Conservation (phyloP, 1,284 basidiomycete genomes). For the Phylloboletellus chloephorus region DNA sequence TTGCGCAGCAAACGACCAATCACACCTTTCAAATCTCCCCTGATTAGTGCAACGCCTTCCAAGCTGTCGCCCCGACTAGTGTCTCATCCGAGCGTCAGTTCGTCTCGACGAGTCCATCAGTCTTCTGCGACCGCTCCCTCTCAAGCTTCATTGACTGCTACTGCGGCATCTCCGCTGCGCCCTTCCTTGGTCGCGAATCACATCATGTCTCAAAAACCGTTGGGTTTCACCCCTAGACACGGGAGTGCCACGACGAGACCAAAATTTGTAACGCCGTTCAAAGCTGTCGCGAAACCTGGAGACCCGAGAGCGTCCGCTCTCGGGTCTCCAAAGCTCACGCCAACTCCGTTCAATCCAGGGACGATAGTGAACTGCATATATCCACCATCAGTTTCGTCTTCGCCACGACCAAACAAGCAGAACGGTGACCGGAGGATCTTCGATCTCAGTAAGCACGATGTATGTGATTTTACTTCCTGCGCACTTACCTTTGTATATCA, state of each 20-base stretch:
- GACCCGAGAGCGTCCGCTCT: slow-evolving; percentile 6
- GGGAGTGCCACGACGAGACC: slow-evolving; percentile 29
- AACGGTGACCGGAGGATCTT: slow-evolving; percentile 31
- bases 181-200: slow-evolving; percentile 17
- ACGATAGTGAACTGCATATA: slow-evolving; percentile 18
- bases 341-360: slow-evolving; percentile 1
- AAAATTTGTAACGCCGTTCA: slow-evolving; percentile 69
- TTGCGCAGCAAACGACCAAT: slow-evolving; percentile 27
- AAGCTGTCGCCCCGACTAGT: slow-evolving; percentile 12
- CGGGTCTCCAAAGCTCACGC: slow-evolving; percentile 2
- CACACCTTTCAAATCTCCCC: slow-evolving; percentile 57
- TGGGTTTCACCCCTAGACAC: slow-evolving; percentile 35
- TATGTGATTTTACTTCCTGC: background rate
- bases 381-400: slow-evolving; percentile 16
- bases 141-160: slow-evolving; percentile 7
- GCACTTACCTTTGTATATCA: slow-evolving; percentile 23
- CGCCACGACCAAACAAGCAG: slow-evolving; percentile 12
- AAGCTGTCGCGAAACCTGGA: slow-evolving; percentile 41
- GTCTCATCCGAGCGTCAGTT: slow-evolving; percentile 18
- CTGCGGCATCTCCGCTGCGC: slow-evolving; percentile 18
- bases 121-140: slow-evolving; percentile 5
- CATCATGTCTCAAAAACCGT: slow-evolving; percentile 9
- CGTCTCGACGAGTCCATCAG: slow-evolving; percentile 31
- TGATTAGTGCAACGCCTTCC: slow-evolving; percentile 26
- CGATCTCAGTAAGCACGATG: slow-evolving; percentile 42